Base-by-base conservation (phyloP, 23 red algal species). In the Gracilaria domingensis region DNA sequence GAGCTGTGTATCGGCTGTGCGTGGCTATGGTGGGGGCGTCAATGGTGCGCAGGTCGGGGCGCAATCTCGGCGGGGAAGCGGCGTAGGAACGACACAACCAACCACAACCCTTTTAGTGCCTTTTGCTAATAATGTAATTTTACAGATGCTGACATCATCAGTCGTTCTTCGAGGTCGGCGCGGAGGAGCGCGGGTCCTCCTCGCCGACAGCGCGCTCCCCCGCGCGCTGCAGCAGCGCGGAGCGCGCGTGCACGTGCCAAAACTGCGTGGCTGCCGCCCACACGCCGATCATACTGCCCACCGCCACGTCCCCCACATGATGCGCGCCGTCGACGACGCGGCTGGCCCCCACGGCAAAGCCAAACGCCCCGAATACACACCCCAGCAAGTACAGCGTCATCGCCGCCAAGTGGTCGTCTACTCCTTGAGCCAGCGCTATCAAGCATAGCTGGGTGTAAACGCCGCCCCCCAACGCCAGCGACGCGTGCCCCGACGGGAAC, bases 271-370 rank as follows among this genome's bases (percentile, higher is more conserved):
- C 51, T 4, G 87, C 76, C 65, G 82, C 81, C 53, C 88, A 73
- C 29, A 91, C 49, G 12, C 94, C 94, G 40, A 95, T 44, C 49
- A 91, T 0, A 11, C 76, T 76, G 30, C 94, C 94, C 49, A 89
- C 94, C 12, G 89, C 94, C 17, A 95, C 94, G 60, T 95, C 94
- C 0, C 82, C 94, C 11, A 89, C 82, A 85, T 95, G 94, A 56
- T 95, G 94, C 51, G 85, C 85, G 4, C 64, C 75, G 47, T 95
- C 94, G 6, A 75, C 79, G 4, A 95, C 84, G 26, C 94, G 58
- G 50, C 90, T 93, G 13, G 80, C 90, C n/a, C 60, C 71, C 47
- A 93, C 82, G 9, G 37, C 55, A 13, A 80, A 65, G 28, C 67
- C 90, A 53, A 61, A 69, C 44, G 60, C 70, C 21, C 74, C 17